Base-by-base conservation (phyloP, 129 eudicot genomes). In the Deinandra increscens region DNA sequence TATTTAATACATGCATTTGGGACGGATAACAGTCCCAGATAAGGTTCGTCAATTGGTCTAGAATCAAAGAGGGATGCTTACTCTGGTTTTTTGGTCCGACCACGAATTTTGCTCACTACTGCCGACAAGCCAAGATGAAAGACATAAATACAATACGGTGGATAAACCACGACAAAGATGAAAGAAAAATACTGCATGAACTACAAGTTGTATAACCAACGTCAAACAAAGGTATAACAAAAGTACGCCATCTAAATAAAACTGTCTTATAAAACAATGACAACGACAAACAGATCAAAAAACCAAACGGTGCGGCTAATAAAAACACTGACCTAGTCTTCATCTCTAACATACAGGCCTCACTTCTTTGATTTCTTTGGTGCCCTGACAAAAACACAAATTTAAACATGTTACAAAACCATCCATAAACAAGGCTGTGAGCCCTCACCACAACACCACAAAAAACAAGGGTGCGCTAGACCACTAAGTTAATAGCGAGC, bases 281-380 rank as follows among this genome's bases (percentile, higher is more conserved):
- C 38, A 13, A 46, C 42, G 9, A 61, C 60, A 70, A 34, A 66
- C 65, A 23, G 13, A 68, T 72, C 81, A 80, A 80, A 77, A 77
- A 84, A 69, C 83, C 82, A 78, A 73, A 76, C 69, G 53, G 59
- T 29, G 9, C 31, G 11, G 60, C 77, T 76, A 77, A 17, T 13
- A 36, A 19, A 31, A 31, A 51, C 61, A 51, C 20, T 41, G 20
- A 36, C 46, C 44, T 54, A 31, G 14, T 45, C 66, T 60, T 45
- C 53, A 75, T 44, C 69, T 53, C 59, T 44, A 19, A 10, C 66
- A 56, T 62, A 67, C 7, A 19, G 10, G 38, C 42, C 76, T 90
- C 85, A 90, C 84, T 90, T 90, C 87, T 84, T 90, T 2, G 95
- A 66, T 61, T 90, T 90, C 84, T 90, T 90, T 5, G 91, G 38